A percentile compares a stretch with the other conserved stretches of the same genome.
These are phyloP conservation scores for Aschersonia sp. DNA, from an alignment of 2,329 filamentous ascomycete genomes.

Conservation along the genomic window DNA sequence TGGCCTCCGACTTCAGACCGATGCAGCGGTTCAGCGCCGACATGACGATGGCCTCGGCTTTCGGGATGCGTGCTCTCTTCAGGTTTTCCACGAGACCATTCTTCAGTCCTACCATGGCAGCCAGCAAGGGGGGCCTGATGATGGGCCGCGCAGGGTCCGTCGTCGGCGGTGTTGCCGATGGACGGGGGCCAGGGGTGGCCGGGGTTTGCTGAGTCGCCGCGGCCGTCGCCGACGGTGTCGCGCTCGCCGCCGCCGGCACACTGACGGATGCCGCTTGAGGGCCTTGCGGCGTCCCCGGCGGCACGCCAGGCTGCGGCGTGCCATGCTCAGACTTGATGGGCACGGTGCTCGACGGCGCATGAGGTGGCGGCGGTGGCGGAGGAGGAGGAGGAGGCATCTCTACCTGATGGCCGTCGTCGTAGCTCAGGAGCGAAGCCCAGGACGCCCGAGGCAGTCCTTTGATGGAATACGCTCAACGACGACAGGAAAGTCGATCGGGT, in stretches of 20 bases:
- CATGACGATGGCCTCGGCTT: slow-evolving; percentile 33
- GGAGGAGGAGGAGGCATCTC: slow-evolving; percentile 50
- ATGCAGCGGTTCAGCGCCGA: slow-evolving; percentile 36
- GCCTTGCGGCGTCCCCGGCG: too few species aligned
- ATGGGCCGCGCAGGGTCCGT: slow-evolving; percentile 17
- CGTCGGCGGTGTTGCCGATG: slow-evolving; percentile 12
- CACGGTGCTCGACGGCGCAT: slow-evolving; percentile 3
- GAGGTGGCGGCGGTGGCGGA: slow-evolving; percentile 50
- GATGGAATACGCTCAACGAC: background rate
- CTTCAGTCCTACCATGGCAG: slow-evolving; percentile 29
- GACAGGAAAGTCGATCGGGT: background rate
- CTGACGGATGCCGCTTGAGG: too few species aligned
- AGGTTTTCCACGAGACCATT: slow-evolving; percentile 31
- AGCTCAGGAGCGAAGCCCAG: background rate
- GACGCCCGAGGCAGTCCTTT: background rate
- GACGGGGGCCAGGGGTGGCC: slow-evolving; percentile 7
- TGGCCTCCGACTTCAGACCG: slow-evolving; percentile 28
- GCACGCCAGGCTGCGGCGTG: too few species aligned
- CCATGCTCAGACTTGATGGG: too few species aligned
- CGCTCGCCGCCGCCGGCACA: slow-evolving; percentile 2
- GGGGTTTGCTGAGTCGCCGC: slow-evolving; percentile 6
- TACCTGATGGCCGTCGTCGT: background rate
- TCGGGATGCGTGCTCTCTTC: slow-evolving; percentile 24
- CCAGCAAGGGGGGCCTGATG: slow-evolving; percentile 28
- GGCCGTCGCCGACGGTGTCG: slow-evolving; percentile 2